Evolutionary conservation across 768 basidiomycete species (phyloP).

Genomic region (Podaxis sp.): DNA sequence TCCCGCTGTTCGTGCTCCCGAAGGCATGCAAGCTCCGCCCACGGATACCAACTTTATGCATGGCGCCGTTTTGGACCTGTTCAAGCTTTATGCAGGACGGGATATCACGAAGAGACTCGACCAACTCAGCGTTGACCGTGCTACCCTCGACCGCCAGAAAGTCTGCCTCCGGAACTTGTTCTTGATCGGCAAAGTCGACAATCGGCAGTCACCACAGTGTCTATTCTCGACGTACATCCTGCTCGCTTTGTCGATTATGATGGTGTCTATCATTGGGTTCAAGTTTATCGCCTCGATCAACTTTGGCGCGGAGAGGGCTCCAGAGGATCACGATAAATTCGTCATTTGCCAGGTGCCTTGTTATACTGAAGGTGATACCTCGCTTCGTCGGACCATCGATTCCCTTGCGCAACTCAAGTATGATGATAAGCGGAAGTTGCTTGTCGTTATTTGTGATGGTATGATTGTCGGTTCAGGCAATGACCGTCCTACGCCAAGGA

Average conservation of each 20-base stretch:
- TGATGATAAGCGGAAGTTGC: conserved; percentile 95
- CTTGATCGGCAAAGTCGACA: conserved; percentile 89
- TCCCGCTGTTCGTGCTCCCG: conserved; percentile 52
- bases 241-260: conserved; percentile 82
- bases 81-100: conserved; percentile 68
- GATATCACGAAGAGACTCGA: conserved; percentile 82
- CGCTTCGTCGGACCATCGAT: conserved; percentile 86
- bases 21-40: conserved; percentile 41
- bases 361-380: conserved; percentile 93
- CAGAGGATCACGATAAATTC: conserved; percentile 96
- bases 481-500: conserved; percentile 92
- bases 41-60: conserved; percentile 69
- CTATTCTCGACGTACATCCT: conserved; percentile 90
- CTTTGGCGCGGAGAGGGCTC: conserved; percentile 75
- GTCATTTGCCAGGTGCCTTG: conserved; percentile 98
- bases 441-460: conserved; percentile 94
- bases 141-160: conserved; percentile 68
- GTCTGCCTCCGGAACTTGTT: conserved; percentile 93
- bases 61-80: conserved; percentile 63
- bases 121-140: conserved; percentile 54
- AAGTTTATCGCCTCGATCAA: conserved; percentile 92
- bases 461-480: conserved; percentile 98
- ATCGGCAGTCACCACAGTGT: conserved; percentile 88
- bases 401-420: conserved; percentile 93
- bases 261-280: conserved; percentile 95